Conservation (phyloP, 176 grass and related monocot genomes). For the Rhynchospora breviuscula region DNA sequence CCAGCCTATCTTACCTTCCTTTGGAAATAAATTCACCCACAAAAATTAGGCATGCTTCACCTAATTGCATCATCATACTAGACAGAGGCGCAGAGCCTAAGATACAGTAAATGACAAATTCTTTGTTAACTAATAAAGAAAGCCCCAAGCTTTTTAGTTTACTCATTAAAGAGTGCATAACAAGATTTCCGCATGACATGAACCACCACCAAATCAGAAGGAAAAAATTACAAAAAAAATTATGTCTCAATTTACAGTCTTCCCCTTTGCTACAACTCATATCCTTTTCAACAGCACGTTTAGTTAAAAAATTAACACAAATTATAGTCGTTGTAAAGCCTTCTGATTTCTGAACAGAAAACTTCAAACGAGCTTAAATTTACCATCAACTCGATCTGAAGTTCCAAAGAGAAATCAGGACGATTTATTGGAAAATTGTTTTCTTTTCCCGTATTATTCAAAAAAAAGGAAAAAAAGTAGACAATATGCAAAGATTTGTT, state of each 20-base stretch:
- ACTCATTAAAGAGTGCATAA: too few species aligned
- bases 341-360: too few species aligned
- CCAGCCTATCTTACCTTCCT: background rate
- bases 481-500: background rate
- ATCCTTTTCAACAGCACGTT: too few species aligned
- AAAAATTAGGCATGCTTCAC: background rate
- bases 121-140: background rate
- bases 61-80: background rate
- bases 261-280: too few species aligned
- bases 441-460: background rate
- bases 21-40: background rate
- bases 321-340: too few species aligned
- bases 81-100: background rate
- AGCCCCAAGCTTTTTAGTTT: background rate
- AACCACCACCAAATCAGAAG: too few species aligned
- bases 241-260: too few species aligned
- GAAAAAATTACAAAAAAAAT: too few species aligned
- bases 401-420: background rate
- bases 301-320: too few species aligned
- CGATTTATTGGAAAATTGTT: background rate
- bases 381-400: too few species aligned
- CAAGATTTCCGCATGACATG: too few species aligned
- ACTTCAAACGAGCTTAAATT: too few species aligned
- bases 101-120: background rate
- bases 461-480: background rate